Percentiles rank a stretch among this genome's conserved stretches.
Evolutionary conservation across 1,284 basidiomycete genomes (phyloP).

Genomic region (Heimioporus retisporus): DNA sequence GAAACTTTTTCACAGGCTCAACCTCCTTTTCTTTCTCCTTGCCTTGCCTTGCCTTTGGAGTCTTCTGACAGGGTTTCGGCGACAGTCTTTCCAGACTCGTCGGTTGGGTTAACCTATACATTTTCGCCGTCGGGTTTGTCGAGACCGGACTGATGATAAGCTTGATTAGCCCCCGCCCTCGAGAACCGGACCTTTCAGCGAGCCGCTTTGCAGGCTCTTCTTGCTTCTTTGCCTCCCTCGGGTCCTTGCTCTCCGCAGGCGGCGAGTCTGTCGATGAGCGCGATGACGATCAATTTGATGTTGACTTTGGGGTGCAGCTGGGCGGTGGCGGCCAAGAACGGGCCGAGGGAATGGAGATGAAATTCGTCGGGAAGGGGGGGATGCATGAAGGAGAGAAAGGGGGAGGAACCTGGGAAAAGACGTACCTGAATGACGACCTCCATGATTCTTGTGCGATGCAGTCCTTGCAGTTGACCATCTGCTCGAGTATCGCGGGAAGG

Average conservation of each 20-base stretch:
- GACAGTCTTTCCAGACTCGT: conserved; percentile 43
- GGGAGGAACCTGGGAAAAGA: not conserved
- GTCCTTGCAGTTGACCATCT: conserved; percentile 97
- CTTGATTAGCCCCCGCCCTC: conserved; percentile 61
- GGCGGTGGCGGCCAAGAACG: conserved; percentile 94
- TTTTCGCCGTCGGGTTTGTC: conserved; percentile 46
- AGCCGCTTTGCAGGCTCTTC: conserved; percentile 91
- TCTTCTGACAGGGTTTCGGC: conserved; percentile 46
- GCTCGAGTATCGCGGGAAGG: conserved; percentile 91
- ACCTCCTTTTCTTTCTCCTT: conserved; percentile 68
- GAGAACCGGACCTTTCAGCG: conserved; percentile 82
- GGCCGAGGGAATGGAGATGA: conserved; percentile 92
- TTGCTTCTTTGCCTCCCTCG: conserved; percentile 90
- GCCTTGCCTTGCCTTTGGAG: conserved; percentile 48
- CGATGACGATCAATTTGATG: conserved; percentile 97
- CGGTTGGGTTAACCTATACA: conserved; percentile 31
- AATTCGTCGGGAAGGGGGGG: conserved; percentile 87
- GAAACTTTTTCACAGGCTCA: conserved; percentile 77
- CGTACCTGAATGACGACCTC: conserved; percentile 95
- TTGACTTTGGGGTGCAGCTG: conserved; percentile 96
- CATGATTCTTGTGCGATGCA: conserved; percentile 98
- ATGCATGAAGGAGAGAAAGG: not conserved
- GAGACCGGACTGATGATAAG: conserved; percentile 28
- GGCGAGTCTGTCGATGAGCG: conserved; percentile 95
- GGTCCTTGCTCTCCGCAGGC: conserved; percentile 95